Evolutionary conservation across 2,329 filamentous ascomycete species (phyloP).

Genomic region (Blastomyces percursus): DNA sequence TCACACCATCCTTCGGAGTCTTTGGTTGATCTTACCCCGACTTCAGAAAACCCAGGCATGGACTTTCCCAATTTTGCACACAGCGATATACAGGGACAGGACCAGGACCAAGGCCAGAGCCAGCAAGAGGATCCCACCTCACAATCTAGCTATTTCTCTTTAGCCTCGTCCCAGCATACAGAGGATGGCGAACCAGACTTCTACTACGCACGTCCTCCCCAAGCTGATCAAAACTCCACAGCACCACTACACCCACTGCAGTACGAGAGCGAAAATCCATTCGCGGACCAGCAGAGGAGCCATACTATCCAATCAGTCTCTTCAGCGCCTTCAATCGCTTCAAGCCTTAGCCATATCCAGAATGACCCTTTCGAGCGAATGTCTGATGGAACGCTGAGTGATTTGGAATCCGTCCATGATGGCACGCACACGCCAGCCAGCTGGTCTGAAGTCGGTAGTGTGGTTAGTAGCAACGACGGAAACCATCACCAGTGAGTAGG

Average conservation of each 20-base stretch:
- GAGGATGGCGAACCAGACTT: constrained; percentile 22
- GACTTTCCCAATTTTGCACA: constrained; percentile 16
- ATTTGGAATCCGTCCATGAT: constrained; percentile 24
- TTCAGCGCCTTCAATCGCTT: constrained; percentile 27
- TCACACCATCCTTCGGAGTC: constrained; percentile 34
- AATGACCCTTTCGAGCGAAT: constrained; percentile 18
- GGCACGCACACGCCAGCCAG: constrained; percentile 30
- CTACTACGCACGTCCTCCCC: constrained; percentile 25
- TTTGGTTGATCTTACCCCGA: constrained; percentile 36
- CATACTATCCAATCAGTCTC: constrained; percentile 20
- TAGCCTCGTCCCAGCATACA: constrained; percentile 20
- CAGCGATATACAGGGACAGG: constrained; percentile 6
- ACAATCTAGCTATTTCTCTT: constrained; percentile 20
- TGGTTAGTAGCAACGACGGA: constrained; percentile 32
- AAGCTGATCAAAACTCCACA: constrained; percentile 15
- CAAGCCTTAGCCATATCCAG: constrained; percentile 30
- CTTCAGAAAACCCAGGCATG: constrained; percentile 30
- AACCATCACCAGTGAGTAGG: constrained; percentile 14
- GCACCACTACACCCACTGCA: constrained; percentile 5
- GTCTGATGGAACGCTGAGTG: constrained; percentile 30
- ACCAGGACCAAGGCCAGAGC: too few relatives aligned
- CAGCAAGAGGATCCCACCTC: constrained; percentile 13
- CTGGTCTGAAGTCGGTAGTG: constrained; percentile 38
- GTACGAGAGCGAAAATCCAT: constrained; percentile 13
- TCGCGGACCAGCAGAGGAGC: constrained; percentile 15